Evolutionary conservation across 768 basidiomycete species (phyloP), one percentile per base, ranked within the genome.

Genomic region (Suillus luteus): DNA sequence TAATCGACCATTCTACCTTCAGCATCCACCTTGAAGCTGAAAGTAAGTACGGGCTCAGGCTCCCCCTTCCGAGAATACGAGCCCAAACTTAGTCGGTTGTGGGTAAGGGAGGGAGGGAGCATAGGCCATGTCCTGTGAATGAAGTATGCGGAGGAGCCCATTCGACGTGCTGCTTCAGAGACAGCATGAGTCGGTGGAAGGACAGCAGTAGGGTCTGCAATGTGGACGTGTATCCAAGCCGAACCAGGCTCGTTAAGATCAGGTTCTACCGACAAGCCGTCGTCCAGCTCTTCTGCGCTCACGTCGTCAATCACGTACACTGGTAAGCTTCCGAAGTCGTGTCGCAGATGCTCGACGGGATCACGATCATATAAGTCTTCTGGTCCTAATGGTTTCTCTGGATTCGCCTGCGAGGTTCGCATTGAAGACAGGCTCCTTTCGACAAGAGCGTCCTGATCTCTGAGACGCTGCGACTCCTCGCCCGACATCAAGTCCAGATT

Each of bases 231-330:
- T 12, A 96, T 72, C 96, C 97, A 99, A 52, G 77, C 72, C 22
- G 75, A 81, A 17, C 81, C 83, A 2, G 86, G 85, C 55, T 91
- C 86, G 4, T 77, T 76, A 5, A 83, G 80, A 38, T 89, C 81
- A n/a, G 77, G 71, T 66, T 96, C 92, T 37, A 98, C 71, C 2
- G 95, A 96, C 38, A 99, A 69, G 2, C 95, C 97, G 72, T 99
- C 97, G 72, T 99, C 97, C 24, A 99, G 82, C 71, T 99, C 97
- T 69, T 90, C 77, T 0, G 97, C 95, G 8, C 69, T 72, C 0
- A 80, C 66, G 64, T 93, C 92, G 70, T 99, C 97, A 61, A 99
- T 88, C 22, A 96, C 89, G 73, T 89, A 99, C 5, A 94, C 92
- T 0, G 85, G 86, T 66, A 90, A 71, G 65, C 88, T 71, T 31